Base-by-base conservation (phyloP, 768 basidiomycete species). In the Lactifluus hygrophoroides region DNA sequence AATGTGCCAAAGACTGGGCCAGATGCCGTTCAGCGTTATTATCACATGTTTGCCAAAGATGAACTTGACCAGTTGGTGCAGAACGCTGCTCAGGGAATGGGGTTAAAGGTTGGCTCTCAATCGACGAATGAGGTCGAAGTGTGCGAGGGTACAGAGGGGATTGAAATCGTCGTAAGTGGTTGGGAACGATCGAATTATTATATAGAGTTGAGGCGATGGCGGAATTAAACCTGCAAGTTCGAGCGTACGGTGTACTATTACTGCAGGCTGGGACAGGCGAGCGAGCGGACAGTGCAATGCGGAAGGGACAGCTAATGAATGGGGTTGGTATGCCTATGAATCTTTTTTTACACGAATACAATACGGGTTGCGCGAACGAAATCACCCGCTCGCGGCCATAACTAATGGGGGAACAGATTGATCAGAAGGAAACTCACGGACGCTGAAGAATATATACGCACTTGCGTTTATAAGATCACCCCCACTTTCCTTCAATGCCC, bases 381-480 rank as follows among this genome's bases (percentile, higher is more conserved):
- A 76, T 79, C 77, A 93, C 76, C 89, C 88, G 83, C 87, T 90
- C 65, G 91, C 90, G 10, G 91, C 88, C 91, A 94, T 94, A 72
- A 94, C 90, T 93, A 46, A 28, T 45, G 17, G 11, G 19, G 28
- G 10, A 35, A 35, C 35, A 14, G 21, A 35, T 16, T n/a, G 13
- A 42, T 60, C n/a, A 54, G 46, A 27, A 37, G 19, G 21, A 37
- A 9, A 5, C 1, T 5, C 13, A 45, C 2, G 38, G 14, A 58
- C 34, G 47, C 35, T 8, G 53, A 34, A 14, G 52, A 28, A 57
- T 48, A 57, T 45, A 50, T 21, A 89, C 93, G 72, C 70, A 95
- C 93, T 95, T 60, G 94, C 94, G 73, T 94, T 94, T 77, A 96
- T 94, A 71, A 98, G 71, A 75, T 98, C 94, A 38, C 94, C 94